phyloP scores from a whole-genome alignment of 192 early-diverging fungal species.

The Helicostylum pulchrum region DNA sequence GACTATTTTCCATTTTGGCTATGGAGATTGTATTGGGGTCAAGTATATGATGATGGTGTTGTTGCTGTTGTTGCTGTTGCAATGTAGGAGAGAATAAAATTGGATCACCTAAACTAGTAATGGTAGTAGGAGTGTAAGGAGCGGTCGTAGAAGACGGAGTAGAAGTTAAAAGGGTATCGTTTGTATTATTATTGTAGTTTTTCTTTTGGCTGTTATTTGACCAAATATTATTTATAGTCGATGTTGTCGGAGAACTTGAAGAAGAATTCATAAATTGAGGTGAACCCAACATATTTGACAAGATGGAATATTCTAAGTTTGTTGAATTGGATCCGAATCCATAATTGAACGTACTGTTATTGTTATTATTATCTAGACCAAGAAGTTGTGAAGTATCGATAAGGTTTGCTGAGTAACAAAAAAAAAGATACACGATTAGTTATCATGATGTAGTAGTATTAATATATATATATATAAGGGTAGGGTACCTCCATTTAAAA shows the following conservation, averaged over 20 bases:
- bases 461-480: background rate
- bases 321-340: slow-evolving; percentile 85
- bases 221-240: background rate
- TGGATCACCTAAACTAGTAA: background rate
- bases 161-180: background rate
- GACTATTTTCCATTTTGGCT: too few relatives aligned
- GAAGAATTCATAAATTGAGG: slow-evolving; percentile 21
- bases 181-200: background rate
- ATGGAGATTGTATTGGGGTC: too few relatives aligned
- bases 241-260: background rate
- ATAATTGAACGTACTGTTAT: slow-evolving; percentile 32
- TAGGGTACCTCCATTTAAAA: slow-evolving; percentile 6
- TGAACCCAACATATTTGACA: slow-evolving; percentile 84
- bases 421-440: background rate
- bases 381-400: slow-evolving; percentile 8
- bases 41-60: background rate
- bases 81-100: slow-evolving; percentile 8
- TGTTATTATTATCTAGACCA: slow-evolving; percentile 13
- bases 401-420: slow-evolving; percentile 14
- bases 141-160: background rate
- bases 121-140: background rate
- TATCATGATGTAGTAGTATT: background rate
- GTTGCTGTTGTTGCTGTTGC: background rate
- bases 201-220: slow-evolving; percentile 1
- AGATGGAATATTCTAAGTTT: slow-evolving; percentile 85